Evolutionary conservation across 352 stramenopile species (phyloP).

Genomic region (Phytophthora foliorum): DNA sequence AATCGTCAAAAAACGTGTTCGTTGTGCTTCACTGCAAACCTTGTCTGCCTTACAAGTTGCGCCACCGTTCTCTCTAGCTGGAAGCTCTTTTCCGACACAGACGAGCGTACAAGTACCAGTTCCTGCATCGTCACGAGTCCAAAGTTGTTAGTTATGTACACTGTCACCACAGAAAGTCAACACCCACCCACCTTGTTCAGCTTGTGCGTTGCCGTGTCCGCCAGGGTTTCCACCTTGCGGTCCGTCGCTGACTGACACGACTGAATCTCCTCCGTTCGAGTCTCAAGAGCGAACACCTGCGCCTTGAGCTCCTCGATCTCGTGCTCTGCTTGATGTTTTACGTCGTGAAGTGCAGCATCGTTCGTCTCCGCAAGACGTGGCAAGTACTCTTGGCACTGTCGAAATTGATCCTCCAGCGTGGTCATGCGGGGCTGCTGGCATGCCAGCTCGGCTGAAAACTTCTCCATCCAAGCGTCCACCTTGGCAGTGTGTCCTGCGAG

Average conservation of each 20-base stretch:
- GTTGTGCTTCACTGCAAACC: background rate
- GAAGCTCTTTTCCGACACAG: slow-evolving; percentile 68
- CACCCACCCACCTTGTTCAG: slow-evolving; percentile 51
- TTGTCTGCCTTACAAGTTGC: slow-evolving; percentile 42
- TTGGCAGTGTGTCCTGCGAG: slow-evolving; percentile 48
- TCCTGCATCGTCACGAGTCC: slow-evolving; percentile 41
- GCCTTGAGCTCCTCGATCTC: slow-evolving; percentile 66
- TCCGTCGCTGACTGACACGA: slow-evolving; percentile 38
- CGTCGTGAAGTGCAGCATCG: slow-evolving; percentile 38
- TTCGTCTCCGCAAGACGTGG: slow-evolving; percentile 40
- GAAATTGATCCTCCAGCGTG: slow-evolving; percentile 52
- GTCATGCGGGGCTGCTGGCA: slow-evolving; percentile 46
- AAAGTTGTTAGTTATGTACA: background rate
- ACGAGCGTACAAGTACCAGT: slow-evolving; percentile 59
- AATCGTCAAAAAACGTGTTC: slow-evolving; percentile 3
- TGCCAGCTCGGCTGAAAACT: slow-evolving; percentile 57
- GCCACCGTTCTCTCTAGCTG: slow-evolving; percentile 53
- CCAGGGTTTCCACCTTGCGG: slow-evolving; percentile 52
- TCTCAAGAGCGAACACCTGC: slow-evolving; percentile 54
- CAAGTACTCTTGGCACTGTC: slow-evolving; percentile 52
- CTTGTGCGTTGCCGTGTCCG: slow-evolving; percentile 48
- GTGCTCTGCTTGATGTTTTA: slow-evolving; percentile 31
- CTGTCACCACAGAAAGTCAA: background rate
- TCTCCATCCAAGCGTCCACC: slow-evolving; percentile 74
- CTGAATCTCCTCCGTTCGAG: slow-evolving; percentile 54